phyloP scores from a whole-genome alignment of 805 yeast species.

The Metschnikowia gruessii region DNA sequence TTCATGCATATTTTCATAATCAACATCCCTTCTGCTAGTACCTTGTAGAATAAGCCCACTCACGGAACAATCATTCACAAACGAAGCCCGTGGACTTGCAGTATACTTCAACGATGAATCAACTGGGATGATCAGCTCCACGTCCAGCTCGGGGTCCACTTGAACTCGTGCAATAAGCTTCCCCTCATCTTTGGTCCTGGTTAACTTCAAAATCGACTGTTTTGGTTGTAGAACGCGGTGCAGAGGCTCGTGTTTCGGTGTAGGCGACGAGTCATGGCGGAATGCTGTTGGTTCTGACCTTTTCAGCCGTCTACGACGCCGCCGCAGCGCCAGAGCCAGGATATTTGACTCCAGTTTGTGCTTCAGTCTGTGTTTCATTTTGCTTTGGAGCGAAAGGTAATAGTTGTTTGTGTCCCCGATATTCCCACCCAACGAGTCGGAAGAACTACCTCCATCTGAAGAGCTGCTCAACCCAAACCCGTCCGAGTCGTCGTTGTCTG shows the following conservation, averaged over 20 bases:
- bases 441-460: slow-evolving; percentile 5
- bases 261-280: slow-evolving; percentile 2
- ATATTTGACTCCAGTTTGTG: too few relatives aligned
- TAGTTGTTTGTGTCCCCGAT: slow-evolving; percentile 21
- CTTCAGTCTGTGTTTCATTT: slow-evolving; percentile 12
- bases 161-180: not conserved
- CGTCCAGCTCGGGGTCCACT: not conserved
- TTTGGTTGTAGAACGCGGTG: slow-evolving; percentile 42
- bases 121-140: not conserved
- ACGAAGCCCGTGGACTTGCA: slow-evolving; percentile 19
- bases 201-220: slow-evolving; percentile 36
- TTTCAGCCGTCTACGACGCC: not conserved
- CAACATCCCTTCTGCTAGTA: not conserved
- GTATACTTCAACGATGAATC: slow-evolving; percentile 2
- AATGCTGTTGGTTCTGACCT: not conserved
- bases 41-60: slow-evolving; percentile 11
- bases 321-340: too few relatives aligned
- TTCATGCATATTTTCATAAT: not conserved
- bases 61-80: slow-evolving; percentile 10
- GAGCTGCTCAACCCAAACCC: slow-evolving; percentile 1
- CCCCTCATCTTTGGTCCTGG: not conserved
- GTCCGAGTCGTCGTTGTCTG: slow-evolving; percentile 15
- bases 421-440: slow-evolving; percentile 5
- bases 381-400: slow-evolving; percentile 17
- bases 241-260: slow-evolving; percentile 37